Base-by-base conservation (phyloP, 257 asterid species). In the Ballota nigra region DNA sequence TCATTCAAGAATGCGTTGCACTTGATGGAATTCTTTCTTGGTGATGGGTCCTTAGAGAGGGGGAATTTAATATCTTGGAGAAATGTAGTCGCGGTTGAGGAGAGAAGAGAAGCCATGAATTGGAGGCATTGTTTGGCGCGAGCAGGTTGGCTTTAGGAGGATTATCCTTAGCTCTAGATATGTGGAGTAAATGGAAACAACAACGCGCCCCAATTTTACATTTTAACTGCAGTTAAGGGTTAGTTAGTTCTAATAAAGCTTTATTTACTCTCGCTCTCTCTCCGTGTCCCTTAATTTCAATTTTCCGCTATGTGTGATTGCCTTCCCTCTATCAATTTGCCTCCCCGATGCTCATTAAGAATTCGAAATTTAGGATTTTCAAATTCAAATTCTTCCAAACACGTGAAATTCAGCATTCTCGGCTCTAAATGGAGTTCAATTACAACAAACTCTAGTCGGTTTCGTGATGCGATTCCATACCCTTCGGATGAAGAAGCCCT, bases 101-200 rank as follows among this genome's bases (percentile, higher is more conserved):
- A 82, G 53, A 86, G 79, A 15, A 78, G 83, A 41, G 96, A 86
- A 40, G 96, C 96, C 96, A 90, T 92, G 69, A 28, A 53, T 29
- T 24, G 59, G 23, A 49, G 7, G 66, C 41, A 12, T 23, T 60
- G 34, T 58, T 64, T 55, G 73, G 68, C 29, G 58, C 73, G 43
- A 41, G 59, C 28, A 45, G 51, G 22, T n/a, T n/a, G n/a, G n/a
- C n/a, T n/a, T n/a, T n/a, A n/a, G n/a, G n/a, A 22, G 80, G 80
- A 76, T 82, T 88, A 86, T 86, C 94, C 83, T 74, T 72, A 41
- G 5, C 49, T 45, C 3, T 33, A 28, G 60, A 49, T 85, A 63
- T 84, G 96, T 80, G 95, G 92, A 89, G 78, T 18, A 20, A 20
- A 84, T 71, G 62, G 61, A 78, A 80, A 84, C 96, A 86, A 78